Conservation (phyloP, 2,329 filamentous ascomycete species). For the Leptoxyphium fumago region DNA sequence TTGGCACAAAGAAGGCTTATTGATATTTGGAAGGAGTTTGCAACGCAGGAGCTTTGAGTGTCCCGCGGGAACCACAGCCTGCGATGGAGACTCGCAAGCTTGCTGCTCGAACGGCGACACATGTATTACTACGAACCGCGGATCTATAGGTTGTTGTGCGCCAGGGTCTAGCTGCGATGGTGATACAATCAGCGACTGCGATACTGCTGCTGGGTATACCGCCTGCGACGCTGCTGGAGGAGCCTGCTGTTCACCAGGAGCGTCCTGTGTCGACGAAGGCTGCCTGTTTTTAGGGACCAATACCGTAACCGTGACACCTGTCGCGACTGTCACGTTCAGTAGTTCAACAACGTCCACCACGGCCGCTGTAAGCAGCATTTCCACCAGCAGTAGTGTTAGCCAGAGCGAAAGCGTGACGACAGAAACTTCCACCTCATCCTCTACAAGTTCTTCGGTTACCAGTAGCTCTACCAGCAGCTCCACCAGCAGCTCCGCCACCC, state of each 20-base stretch:
- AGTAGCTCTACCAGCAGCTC: conserved; percentile 10
- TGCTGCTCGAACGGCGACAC: conserved; percentile 49
- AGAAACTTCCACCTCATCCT: conserved; percentile 17
- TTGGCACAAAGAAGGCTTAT: background rate
- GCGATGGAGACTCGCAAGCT: conserved; percentile 17
- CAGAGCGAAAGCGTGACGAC: conserved; percentile 8
- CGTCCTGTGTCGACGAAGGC: conserved; percentile 52
- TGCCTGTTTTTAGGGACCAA: conserved; percentile 39
- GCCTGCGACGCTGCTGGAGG: conserved; percentile 46
- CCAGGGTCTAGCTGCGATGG: conserved; percentile 44
- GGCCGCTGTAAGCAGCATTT: background rate
- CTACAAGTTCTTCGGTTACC: conserved; percentile 10
- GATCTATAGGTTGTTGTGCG: conserved; percentile 40
- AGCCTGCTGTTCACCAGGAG: conserved; percentile 63
- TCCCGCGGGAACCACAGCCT: conserved; percentile 50
- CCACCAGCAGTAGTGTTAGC: background rate
- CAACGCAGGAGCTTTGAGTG: conserved; percentile 43
- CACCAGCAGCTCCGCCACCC: conserved; percentile 1
- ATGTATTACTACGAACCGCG: background rate
- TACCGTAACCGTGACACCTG: conserved; percentile 14
- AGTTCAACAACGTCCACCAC: background rate
- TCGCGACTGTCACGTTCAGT: conserved; percentile 7
- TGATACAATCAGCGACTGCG: conserved; percentile 47
- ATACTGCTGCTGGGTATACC: conserved; percentile 41
- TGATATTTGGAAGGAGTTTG: background rate